Evolutionary conservation across 2,329 filamentous ascomycete species (phyloP), one percentile per base, ranked within the genome.

Genomic region (Ilyonectria sp.): DNA sequence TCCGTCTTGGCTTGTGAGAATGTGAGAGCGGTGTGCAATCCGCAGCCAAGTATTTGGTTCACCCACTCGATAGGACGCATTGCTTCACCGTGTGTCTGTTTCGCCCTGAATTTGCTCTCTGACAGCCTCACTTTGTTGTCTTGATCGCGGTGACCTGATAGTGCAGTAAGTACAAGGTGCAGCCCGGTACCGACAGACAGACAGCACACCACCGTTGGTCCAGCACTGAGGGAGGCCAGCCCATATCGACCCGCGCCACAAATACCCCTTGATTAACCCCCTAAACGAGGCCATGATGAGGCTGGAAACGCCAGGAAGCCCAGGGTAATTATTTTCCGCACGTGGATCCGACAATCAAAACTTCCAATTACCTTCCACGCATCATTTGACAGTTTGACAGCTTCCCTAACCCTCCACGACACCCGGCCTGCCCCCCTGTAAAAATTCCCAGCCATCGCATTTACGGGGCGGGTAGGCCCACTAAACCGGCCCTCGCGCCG

Each of bases 401-500:
- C 23, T 5, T 5, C 23, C 23, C 23, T 26, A 26, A 5, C 23
- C 23, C 26, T 26, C 26, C 26, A 26, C 5, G 26, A 26, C 26
- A 26, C 26, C 11, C 37, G 43, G 43, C 43, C n/a, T 4, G 21
- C 17, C 7, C 43, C 43, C 43, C 43, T 21, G 19, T 11, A 4
- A 21, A 3, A 1, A 23, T 50, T 44, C 47, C 54, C 55, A 60
- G 62, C 62, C 63, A 61, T 52, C 56, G 31, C 58, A 43, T 40
- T 63, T 56, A 37, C 17, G 33, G 43, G 33, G 46, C 35, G 53
- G 53, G 46, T 53, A 15, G 62, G 49, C 43, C 63, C 63, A 56
- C 63, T 61, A 49, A 56, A 47, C 52, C 63, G 50, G 50, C 29
- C 52, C 23, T 43, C 53, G 54, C 26, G 61, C 61, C 61, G 33